phyloP scores from a whole-genome alignment of 1,284 basidiomycete genomes.

The Xanthoconium separans region DNA sequence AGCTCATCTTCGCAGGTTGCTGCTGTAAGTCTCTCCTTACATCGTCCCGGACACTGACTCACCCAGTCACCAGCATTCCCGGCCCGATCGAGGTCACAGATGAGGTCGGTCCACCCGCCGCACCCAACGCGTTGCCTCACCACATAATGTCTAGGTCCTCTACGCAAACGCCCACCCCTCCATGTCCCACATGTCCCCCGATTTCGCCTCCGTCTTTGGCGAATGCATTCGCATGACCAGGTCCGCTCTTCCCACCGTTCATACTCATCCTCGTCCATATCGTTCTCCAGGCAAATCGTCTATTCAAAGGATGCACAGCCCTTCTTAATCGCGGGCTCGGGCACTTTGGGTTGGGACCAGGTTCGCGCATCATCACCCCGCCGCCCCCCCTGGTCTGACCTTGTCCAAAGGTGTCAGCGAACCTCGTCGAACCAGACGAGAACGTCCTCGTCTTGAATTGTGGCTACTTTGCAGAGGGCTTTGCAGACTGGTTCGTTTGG shows the following conservation, averaged over 20 bases:
- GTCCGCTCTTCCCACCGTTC: conserved; percentile 27
- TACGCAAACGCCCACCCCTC: conserved; percentile 86
- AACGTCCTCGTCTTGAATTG: conserved; percentile 79
- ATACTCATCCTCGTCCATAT: background rate
- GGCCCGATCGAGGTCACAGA: conserved; percentile 83
- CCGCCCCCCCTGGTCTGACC: background rate
- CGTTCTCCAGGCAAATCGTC: conserved; percentile 60
- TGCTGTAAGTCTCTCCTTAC: conserved; percentile 49
- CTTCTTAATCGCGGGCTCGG: conserved; percentile 89
- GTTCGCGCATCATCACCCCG: conserved; percentile 32
- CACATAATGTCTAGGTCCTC: conserved; percentile 46
- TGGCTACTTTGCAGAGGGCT: conserved; percentile 90
- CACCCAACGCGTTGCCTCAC: background rate
- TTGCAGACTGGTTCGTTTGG: conserved; percentile 69
- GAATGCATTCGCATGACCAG: conserved; percentile 89
- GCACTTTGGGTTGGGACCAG: conserved; percentile 95
- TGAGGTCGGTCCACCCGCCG: conserved; percentile 52
- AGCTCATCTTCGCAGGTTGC: conserved; percentile 42
- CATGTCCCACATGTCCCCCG: conserved; percentile 88
- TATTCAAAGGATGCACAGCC: conserved; percentile 79
- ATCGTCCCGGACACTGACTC: background rate
- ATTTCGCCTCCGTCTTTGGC: conserved; percentile 89
- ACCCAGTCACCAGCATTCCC: conserved; percentile 56
- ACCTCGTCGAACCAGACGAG: conserved; percentile 82
- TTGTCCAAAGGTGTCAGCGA: conserved; percentile 63